Percentiles rank a stretch among this genome's conserved stretches.
Conservation (phyloP, 2,329 filamentous ascomycete genomes). For the Ophiostoma populinum region DNA sequence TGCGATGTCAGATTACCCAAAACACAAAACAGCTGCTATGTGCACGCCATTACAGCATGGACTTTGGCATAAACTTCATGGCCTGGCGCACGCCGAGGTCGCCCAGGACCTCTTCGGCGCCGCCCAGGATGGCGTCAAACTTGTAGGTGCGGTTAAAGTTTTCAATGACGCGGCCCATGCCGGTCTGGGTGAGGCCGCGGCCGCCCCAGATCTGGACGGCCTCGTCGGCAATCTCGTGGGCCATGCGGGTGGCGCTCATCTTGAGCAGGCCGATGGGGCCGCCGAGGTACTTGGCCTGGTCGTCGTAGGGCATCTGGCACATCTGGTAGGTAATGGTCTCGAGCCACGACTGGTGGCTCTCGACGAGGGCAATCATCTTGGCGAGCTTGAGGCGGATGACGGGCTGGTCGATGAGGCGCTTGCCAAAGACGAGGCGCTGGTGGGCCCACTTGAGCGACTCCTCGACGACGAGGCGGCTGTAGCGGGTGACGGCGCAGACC, state of each 20-base stretch:
- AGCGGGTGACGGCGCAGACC: constrained; percentile 46
- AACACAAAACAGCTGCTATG: not conserved
- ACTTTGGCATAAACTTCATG: constrained; percentile 70
- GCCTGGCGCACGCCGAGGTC: constrained; percentile 74
- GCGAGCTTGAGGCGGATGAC: constrained; percentile 75
- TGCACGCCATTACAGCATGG: constrained; percentile 43
- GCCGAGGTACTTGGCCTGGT: constrained; percentile 58
- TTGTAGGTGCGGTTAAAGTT: constrained; percentile 76
- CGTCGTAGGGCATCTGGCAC: constrained; percentile 64
- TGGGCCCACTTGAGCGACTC: constrained; percentile 81
- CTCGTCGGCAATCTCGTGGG: constrained; percentile 71
- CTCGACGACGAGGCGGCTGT: constrained; percentile 53
- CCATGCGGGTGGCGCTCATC: constrained; percentile 56
- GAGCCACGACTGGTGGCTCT: constrained; percentile 74
- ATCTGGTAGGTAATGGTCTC: constrained; percentile 78
- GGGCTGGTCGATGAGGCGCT: constrained; percentile 66
- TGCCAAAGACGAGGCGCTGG: constrained; percentile 70
- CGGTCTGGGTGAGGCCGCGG: constrained; percentile 59
- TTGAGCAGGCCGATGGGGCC: constrained; percentile 75
- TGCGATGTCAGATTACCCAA: no score
- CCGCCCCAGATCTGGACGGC: constrained; percentile 77
- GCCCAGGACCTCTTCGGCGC: constrained; percentile 66
- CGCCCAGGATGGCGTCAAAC: constrained; percentile 62
- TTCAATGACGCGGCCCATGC: constrained; percentile 71
- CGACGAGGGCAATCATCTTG: constrained; percentile 69